Evolutionary conservation across 257 asterid genomes (phyloP).

Genomic region (Solanum neorickii): DNA sequence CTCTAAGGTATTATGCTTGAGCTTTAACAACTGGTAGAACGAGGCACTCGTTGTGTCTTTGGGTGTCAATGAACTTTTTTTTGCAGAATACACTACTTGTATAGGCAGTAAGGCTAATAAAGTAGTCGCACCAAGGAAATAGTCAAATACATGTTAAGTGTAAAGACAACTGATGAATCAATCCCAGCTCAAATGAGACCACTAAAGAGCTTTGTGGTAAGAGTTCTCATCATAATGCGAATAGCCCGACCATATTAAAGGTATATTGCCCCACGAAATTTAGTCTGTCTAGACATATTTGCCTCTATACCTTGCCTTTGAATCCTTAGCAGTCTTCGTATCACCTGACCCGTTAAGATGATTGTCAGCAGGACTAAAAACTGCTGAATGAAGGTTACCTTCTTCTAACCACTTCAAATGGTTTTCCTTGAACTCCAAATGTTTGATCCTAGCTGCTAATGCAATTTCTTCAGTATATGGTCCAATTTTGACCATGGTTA

Average conservation of each 20-base stretch:
- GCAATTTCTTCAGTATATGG: constrained; percentile 64
- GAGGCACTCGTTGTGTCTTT: background rate
- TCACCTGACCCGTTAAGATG: constrained; percentile 33
- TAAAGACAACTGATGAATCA: background rate
- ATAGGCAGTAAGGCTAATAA: background rate
- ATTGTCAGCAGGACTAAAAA: constrained; percentile 56
- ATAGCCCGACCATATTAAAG: background rate
- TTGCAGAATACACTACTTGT: background rate
- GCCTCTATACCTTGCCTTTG: constrained; percentile 85
- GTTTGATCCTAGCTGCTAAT: constrained; percentile 52
- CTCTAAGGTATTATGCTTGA: background rate
- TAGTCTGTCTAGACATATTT: constrained; percentile 64
- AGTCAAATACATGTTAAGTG: background rate
- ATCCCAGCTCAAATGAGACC: background rate
- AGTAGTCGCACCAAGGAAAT: background rate
- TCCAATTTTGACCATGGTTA: constrained; percentile 60
- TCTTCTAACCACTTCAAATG: constrained; percentile 95
- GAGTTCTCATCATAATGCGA: background rate
- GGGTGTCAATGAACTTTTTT: background rate
- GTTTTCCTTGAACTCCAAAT: constrained; percentile 67
- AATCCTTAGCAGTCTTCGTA: constrained; percentile 26
- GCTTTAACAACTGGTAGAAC: background rate
- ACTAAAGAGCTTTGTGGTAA: background rate
- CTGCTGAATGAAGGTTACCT: constrained; percentile 89
- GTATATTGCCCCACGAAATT: background rate